Base-by-base conservation (phyloP, 2,329 filamentous ascomycete species). In the Lecanicillium sp. region DNA sequence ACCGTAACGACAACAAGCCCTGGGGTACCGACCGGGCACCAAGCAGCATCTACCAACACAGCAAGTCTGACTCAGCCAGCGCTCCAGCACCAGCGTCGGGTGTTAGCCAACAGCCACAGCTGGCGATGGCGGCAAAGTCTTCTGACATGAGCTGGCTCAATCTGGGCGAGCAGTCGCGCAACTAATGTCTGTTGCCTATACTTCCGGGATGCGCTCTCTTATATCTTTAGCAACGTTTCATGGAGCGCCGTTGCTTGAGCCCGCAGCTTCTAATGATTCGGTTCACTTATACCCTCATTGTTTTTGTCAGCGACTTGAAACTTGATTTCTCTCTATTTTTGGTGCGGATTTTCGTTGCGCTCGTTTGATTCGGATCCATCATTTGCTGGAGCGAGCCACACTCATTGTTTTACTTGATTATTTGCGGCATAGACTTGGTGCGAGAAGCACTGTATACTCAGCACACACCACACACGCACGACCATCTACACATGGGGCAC, bases 101-200 rank as follows among this genome's bases (percentile, higher is more conserved):
- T 31, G 55, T 69, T 41, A 72, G 65, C 53, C 60, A 58, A 37
- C 69, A 73, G 47, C 69, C 70, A 14, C 72, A 72, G 49, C 62
- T 75, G 20, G 58, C 63, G 17, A 69, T 63, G 59, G 66, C 72
- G 34, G 57, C 67, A 18, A 65, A 64, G 6, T 69, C 72, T 11
- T 72, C 71, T 36, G 84, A 88, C 57, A 85, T 88, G 81, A 86
- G 81, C 60, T 89, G 84, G 84, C 62, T 89, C 46, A 87, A 88
- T 53, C 68, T 88, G 14, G 79, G 78, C 33, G 72, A 73, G 28
- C 54, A 57, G 28, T 46, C 52, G 30, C 55, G 51, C 43, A 43
- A 49, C 37, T 57, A 44, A 46, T 29, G 12, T 35, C 13, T 17
- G 10, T 20, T 15, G 17, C n/a, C n/a, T n/a, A 11, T 35, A 18